Percentiles rank a stretch among this genome's conserved stretches.
Evolutionary conservation across 2,329 filamentous ascomycete genomes (phyloP).

Genomic region (Alternaria sp.): DNA sequence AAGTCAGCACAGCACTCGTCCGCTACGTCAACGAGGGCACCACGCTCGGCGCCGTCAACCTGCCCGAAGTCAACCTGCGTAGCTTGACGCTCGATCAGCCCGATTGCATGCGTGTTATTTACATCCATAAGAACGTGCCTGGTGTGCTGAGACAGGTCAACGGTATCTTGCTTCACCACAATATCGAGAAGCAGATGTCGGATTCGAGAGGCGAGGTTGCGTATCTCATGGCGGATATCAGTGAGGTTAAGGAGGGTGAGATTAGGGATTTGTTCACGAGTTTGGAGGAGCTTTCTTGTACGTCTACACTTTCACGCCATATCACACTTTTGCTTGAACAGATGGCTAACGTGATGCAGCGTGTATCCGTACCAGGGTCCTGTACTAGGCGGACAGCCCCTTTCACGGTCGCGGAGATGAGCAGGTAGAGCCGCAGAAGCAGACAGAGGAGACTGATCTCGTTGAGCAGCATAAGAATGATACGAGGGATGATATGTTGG

Average conservation of each 20-base stretch:
- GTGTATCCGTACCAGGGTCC: constrained; percentile 56
- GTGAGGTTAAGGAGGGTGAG: constrained; percentile 78
- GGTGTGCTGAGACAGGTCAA: constrained; percentile 96
- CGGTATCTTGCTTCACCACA: constrained; percentile 91
- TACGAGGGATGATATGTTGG: constrained; percentile 2
- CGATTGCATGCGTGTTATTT: constrained; percentile 90
- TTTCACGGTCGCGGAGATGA: background rate
- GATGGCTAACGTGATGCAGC: constrained; percentile 13
- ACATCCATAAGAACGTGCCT: constrained; percentile 95
- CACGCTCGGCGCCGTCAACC: constrained; percentile 90
- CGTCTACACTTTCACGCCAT: constrained; percentile 44
- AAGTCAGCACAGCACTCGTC: constrained; percentile 86
- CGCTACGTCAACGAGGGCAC: constrained; percentile 95
- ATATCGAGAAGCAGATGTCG: constrained; percentile 98
- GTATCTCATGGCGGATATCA: constrained; percentile 98
- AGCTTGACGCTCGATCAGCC: constrained; percentile 89
- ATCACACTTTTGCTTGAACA: too few relatives aligned
- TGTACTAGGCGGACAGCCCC: constrained; percentile 45
- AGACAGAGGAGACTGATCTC: background rate
- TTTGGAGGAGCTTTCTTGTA: constrained; percentile 81
- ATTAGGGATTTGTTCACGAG: constrained; percentile 86
- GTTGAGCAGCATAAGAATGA: background rate
- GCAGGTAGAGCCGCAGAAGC: background rate
- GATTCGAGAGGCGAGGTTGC: constrained; percentile 93
- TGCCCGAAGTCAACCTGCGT: constrained; percentile 92